phyloP scores from a whole-genome alignment of 805 yeast genomes.

The Candida sphagnicola region DNA sequence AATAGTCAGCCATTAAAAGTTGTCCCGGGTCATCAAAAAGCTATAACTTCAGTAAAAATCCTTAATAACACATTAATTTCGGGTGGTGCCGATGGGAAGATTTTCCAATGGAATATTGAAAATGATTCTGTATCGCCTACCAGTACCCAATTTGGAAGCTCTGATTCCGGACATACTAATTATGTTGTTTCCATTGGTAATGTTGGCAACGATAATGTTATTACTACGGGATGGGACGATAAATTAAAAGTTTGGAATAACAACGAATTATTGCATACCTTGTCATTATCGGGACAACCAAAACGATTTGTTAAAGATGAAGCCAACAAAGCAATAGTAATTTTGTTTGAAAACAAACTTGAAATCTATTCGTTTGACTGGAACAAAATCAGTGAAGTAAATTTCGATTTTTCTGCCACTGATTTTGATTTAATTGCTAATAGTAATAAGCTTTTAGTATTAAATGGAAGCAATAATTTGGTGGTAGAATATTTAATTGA shows the following conservation, averaged over 20 bases:
- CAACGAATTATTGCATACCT: slow-evolving; percentile 10
- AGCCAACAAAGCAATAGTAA: slow-evolving; percentile 15
- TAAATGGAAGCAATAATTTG: slow-evolving; percentile 26
- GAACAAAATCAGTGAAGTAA: slow-evolving; percentile 11
- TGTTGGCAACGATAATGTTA: slow-evolving; percentile 20
- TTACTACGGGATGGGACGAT: slow-evolving; percentile 91
- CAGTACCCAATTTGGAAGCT: slow-evolving; percentile 28
- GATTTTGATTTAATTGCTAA: slow-evolving; percentile 20
- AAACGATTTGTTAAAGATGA: slow-evolving; percentile 26
- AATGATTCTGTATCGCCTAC: slow-evolving; percentile 14
- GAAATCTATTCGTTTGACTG: slow-evolving; percentile 16
- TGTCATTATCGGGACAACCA: slow-evolving; percentile 29
- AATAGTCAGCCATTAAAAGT: slow-evolving; percentile 30
- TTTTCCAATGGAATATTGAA: slow-evolving; percentile 54
- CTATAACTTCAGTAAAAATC: slow-evolving; percentile 57
- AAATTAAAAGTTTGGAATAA: slow-evolving; percentile 44
- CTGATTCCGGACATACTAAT: slow-evolving; percentile 55
- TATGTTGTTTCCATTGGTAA: slow-evolving; percentile 53
- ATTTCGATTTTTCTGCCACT: slow-evolving; percentile 21
- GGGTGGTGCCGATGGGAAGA: slow-evolving; percentile 81
- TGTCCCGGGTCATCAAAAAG: slow-evolving; percentile 76
- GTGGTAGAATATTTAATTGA: slow-evolving; percentile 23
- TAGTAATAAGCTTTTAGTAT: slow-evolving; percentile 19
- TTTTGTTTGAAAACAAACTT: slow-evolving; percentile 26
- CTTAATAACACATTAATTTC: slow-evolving; percentile 36